Evolutionary conservation across 805 yeast species (phyloP).

Genomic region (Lipomyces oligophaga): DNA sequence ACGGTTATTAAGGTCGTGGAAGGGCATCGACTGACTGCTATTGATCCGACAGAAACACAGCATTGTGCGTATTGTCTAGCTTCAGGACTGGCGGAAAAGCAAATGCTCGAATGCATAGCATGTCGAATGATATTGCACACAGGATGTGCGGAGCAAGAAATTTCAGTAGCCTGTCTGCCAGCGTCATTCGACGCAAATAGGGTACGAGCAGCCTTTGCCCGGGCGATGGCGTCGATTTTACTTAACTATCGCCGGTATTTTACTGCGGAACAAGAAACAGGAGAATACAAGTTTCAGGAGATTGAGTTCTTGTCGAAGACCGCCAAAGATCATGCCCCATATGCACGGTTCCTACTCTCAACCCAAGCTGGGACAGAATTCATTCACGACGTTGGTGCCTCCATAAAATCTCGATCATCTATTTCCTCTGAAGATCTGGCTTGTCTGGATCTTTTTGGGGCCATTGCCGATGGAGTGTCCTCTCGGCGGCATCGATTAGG

Average conservation of each 20-base stretch:
- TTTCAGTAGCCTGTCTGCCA: conserved; percentile 25
- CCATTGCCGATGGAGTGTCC: conserved; percentile 1
- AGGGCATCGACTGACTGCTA: conserved; percentile 14
- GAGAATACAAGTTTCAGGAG: conserved; percentile 3
- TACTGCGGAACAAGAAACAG: background rate
- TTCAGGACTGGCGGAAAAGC: background rate
- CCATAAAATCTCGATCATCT: background rate
- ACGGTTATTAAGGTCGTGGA: conserved; percentile 9
- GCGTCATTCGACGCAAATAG: conserved; percentile 20
- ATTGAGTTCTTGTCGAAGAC: conserved; percentile 9
- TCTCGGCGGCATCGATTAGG: background rate
- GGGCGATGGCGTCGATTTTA: conserved; percentile 18
- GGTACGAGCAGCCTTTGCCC: conserved; percentile 21
- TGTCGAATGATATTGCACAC: conserved; percentile 13
- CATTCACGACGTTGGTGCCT: conserved; percentile 14
- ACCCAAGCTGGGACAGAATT: conserved; percentile 30
- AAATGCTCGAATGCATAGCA: conserved; percentile 3
- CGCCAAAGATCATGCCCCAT: conserved; percentile 23
- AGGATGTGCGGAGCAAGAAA: conserved; percentile 3
- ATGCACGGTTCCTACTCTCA: conserved; percentile 11
- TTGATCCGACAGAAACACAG: background rate
- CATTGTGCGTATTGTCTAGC: conserved; percentile 14
- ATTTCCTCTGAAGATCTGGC: background rate
- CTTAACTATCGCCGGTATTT: conserved; percentile 15
- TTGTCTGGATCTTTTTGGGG: conserved; percentile 2